Percentiles rank a stretch among this genome's conserved stretches.
These are phyloP conservation scores for Malus hybrid DNA, from an alignment of 331 rosid species.

Conservation along the genomic window DNA sequence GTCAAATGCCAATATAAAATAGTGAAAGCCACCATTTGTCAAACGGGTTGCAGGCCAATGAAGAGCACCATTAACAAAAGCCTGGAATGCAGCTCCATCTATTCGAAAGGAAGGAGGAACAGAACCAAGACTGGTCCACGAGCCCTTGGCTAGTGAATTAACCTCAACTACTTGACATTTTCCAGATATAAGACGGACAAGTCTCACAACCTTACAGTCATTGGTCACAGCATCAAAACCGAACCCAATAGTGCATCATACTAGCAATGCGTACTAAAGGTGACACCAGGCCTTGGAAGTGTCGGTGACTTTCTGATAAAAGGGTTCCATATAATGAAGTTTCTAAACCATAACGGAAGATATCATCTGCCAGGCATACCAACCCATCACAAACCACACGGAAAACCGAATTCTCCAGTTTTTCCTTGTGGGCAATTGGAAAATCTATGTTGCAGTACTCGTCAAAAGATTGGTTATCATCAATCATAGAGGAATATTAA, in stretches of 20 bases:
- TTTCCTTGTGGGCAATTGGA: background rate
- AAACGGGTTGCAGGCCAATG: conserved; percentile 19
- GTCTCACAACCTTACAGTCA: conserved; percentile 23
- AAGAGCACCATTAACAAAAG: conserved; percentile 13
- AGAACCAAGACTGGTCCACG: conserved; percentile 8
- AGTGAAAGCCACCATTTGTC: background rate
- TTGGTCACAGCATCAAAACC: conserved; percentile 14
- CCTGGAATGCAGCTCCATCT: background rate
- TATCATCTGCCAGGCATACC: conserved; percentile 5
- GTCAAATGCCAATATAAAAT: conserved; percentile 17
- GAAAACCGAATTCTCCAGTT: background rate
- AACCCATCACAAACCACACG: conserved; percentile 16
- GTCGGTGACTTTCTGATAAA: conserved; percentile 8
- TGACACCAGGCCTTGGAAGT: conserved; percentile 9
- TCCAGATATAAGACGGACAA: background rate
- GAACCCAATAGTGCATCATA: background rate
- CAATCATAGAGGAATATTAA: background rate
- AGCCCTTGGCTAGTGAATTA: conserved; percentile 19
- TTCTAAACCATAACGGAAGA: background rate
- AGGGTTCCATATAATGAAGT: conserved; percentile 19
- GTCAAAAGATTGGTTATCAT: background rate
- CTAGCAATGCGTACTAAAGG: background rate
- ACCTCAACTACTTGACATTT: conserved; percentile 11
- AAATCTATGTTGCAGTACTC: background rate
- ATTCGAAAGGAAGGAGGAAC: conserved; percentile 8